Conservation (phyloP, 1,284 basidiomycete species). For the Coniferiporia weirii region DNA sequence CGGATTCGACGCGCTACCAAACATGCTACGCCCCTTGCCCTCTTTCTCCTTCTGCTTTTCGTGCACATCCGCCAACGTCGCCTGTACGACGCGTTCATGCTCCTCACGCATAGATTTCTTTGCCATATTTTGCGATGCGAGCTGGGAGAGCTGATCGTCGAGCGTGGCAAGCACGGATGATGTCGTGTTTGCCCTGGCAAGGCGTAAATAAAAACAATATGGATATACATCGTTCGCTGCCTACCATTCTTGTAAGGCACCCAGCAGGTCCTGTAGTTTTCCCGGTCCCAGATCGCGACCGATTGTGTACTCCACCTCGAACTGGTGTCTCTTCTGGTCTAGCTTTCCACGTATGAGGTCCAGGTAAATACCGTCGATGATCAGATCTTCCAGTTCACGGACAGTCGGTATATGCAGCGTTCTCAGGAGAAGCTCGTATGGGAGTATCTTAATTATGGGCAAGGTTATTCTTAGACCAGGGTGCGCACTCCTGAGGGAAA, state of each 20-base stretch:
- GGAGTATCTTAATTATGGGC: conserved; percentile 52
- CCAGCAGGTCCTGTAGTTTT: conserved; percentile 55
- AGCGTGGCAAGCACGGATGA: conserved; percentile 52
- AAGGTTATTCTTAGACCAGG: not conserved
- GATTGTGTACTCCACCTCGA: conserved; percentile 88
- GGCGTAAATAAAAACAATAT: conserved; percentile 1
- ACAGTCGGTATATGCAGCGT: conserved; percentile 69
- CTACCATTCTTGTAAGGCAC: conserved; percentile 68
- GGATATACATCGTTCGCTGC: conserved; percentile 23
- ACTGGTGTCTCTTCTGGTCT: conserved; percentile 81
- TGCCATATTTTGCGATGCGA: conserved; percentile 36
- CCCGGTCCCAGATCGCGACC: conserved; percentile 80
- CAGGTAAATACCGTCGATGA: conserved; percentile 93
- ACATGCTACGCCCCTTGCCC: conserved; percentile 23
- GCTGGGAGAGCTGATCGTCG: conserved; percentile 46
- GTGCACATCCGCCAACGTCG: conserved; percentile 46
- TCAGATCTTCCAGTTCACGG: conserved; percentile 87
- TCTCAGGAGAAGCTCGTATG: conserved; percentile 62
- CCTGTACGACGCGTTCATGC: conserved; percentile 43
- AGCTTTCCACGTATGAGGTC: conserved; percentile 85
- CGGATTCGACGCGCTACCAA: conserved; percentile 27
- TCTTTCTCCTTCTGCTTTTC: conserved; percentile 43
- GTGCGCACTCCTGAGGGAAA: not conserved
- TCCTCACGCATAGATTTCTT: conserved; percentile 35
- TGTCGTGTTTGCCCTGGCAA: conserved; percentile 66